Conservation (phyloP, 176 grass and related monocot species). For the Dactylis glomerata region DNA sequence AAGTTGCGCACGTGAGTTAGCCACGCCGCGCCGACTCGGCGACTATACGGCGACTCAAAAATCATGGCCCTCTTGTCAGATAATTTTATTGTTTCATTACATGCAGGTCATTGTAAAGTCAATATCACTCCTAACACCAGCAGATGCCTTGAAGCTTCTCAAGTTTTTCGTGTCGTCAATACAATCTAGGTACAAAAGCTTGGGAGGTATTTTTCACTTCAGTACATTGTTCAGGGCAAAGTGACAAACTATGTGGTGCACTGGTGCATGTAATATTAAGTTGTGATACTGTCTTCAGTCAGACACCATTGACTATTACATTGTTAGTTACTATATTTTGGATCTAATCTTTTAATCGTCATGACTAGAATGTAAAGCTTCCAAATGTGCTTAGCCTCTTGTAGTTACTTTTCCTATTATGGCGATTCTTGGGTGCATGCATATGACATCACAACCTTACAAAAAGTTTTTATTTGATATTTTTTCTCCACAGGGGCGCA, state of each 20-base stretch:
- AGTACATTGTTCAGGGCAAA: not conserved
- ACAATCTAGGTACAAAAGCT: conserved; percentile 59
- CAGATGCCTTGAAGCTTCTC: conserved; percentile 76
- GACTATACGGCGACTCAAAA: no score
- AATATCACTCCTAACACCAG: conserved; percentile 65
- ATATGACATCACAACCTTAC: not conserved
- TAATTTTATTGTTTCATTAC: conserved; percentile 23
- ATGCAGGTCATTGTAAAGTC: conserved; percentile 87
- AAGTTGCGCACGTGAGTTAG: not conserved
- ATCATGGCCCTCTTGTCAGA: conserved; percentile 13
- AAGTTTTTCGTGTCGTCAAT: conserved; percentile 67
- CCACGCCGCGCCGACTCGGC: not conserved
- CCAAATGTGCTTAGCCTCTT: not conserved
- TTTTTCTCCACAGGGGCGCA: conserved; percentile 49
- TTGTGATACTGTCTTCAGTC: not conserved
- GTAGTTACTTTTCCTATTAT: not conserved
- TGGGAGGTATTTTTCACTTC: conserved; percentile 14
- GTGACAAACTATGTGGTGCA: not conserved
- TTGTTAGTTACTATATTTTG: not conserved
- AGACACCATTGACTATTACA: not conserved
- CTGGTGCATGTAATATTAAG: not conserved
- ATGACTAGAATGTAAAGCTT: not conserved
- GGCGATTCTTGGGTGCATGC: not conserved
- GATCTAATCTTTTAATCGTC: not conserved
- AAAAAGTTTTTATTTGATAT: not conserved